phyloP scores from a whole-genome alignment of 805 yeast genomes.

The Cyberlindnera mycetangii region DNA sequence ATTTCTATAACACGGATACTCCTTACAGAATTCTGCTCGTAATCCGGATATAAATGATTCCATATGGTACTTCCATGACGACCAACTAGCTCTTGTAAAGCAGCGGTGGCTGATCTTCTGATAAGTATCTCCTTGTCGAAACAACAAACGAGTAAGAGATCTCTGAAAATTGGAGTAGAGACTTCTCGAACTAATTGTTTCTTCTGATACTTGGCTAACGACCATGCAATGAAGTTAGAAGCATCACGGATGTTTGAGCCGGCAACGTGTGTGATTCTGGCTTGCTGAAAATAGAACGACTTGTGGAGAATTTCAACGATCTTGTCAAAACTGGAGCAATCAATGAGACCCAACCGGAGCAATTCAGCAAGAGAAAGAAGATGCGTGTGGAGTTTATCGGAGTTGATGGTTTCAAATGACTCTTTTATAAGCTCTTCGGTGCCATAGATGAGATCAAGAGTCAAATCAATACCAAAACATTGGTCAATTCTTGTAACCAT shows the following conservation, averaged over 20 bases:
- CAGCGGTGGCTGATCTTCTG: conserved; percentile 82
- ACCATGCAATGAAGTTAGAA: conserved; percentile 83
- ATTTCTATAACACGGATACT: conserved; percentile 54
- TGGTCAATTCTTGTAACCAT: conserved; percentile 35
- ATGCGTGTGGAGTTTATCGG: conserved; percentile 32
- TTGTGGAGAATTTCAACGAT: conserved; percentile 35
- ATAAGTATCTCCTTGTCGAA: conserved; percentile 74
- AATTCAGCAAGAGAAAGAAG: conserved; percentile 36
- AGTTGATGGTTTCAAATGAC: conserved; percentile 31
- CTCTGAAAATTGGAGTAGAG: conserved; percentile 23
- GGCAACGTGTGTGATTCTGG: conserved; percentile 44
- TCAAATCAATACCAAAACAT: conserved; percentile 42
- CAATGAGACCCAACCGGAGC: conserved; percentile 19
- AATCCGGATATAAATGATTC: conserved; percentile 20
- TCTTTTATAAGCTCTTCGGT: conserved; percentile 29
- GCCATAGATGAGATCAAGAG: conserved; percentile 26
- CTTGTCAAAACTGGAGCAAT: conserved; percentile 9
- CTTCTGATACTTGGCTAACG: conserved; percentile 47
- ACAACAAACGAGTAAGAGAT: conserved; percentile 49
- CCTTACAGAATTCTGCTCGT: conserved; percentile 32
- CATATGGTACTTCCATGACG: conserved; percentile 53
- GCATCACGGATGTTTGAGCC: conserved; percentile 82
- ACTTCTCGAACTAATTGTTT: conserved; percentile 22
- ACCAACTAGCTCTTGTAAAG: conserved; percentile 82
- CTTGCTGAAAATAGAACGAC: conserved; percentile 58